Evolutionary conservation across 257 asterid species (phyloP).

Genomic region (Coffea eugenioides): DNA sequence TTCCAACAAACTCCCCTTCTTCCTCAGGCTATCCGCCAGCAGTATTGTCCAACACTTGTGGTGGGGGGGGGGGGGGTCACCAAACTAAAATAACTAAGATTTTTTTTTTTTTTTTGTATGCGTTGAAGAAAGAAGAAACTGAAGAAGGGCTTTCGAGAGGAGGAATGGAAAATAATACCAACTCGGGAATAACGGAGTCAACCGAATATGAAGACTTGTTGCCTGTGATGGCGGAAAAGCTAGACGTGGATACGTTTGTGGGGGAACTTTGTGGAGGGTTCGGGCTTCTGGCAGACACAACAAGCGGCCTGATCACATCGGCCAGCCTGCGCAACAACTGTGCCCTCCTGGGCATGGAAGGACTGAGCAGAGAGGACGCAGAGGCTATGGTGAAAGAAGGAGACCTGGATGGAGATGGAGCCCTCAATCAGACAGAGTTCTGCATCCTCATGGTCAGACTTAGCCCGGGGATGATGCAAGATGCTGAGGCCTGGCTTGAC

Average conservation of each 20-base stretch:
- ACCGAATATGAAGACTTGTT: slow-evolving; percentile 54
- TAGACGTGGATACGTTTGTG: slow-evolving; percentile 55
- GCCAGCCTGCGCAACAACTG: slow-evolving; percentile 52
- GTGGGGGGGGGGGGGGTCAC: no score
- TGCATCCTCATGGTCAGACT: slow-evolving; percentile 84
- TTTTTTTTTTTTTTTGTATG: background rate
- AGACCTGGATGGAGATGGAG: slow-evolving; percentile 71
- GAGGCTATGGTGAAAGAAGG: slow-evolving; percentile 73
- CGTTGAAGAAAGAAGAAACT: background rate
- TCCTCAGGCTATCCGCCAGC: no score
- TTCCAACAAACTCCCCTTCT: background rate
- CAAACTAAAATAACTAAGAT: no score
- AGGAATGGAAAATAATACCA: slow-evolving; percentile 10
- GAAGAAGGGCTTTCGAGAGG: background rate
- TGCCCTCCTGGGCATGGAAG: slow-evolving; percentile 51
- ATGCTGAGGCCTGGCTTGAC: slow-evolving; percentile 79
- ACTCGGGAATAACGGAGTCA: slow-evolving; percentile 20
- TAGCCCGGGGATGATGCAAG: slow-evolving; percentile 82
- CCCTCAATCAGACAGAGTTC: slow-evolving; percentile 60
- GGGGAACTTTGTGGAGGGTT: slow-evolving; percentile 38
- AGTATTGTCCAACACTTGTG: no score
- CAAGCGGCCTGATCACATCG: slow-evolving; percentile 52
- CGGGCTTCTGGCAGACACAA: slow-evolving; percentile 52
- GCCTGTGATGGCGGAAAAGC: slow-evolving; percentile 74
- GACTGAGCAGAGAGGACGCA: slow-evolving; percentile 60